Base-by-base conservation (phyloP, 495 filamentous ascomycete species). In the Pseudevernia furfuracea region DNA sequence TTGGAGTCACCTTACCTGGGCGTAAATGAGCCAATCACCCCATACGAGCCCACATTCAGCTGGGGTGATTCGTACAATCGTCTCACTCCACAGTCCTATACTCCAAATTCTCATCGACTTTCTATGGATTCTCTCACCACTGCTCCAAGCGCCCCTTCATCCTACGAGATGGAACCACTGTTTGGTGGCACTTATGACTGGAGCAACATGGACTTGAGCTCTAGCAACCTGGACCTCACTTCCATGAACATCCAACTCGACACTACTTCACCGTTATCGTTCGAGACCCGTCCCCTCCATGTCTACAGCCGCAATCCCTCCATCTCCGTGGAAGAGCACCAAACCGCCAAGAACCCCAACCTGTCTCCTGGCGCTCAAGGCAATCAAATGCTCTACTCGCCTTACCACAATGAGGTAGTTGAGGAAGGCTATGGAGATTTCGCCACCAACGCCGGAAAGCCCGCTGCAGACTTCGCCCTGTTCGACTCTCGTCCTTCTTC, bases 291-390 rank as follows among this genome's bases (percentile, higher is more conserved):
- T 57, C 70, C 61, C 15, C 66, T 76, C 41, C 67, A 74, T 60
- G 56, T 63, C 39, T 74, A 71, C 46, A 62, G 66, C 43, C 65
- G 69, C 32, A 72, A 77, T 56, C 70, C 75, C 36, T 71, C 68
- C 56, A 69, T 73, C 37, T 71, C 68, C 23, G 44, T 66, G 6
- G 67, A 71, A 23, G 60, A 66, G 48, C 66, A 65, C 44, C 36
- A 58, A 60, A 49, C 39, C 44, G 36, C 52, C 3, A 71, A 75
- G 41, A 62, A 75, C 4, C 74, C 80, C 11, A 83, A 85, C 53
- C 79, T 89, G 62, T 88, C 85, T 17, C 83, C 84, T 41, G 75
- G 78, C 53, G 85, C 81, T 2, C 86, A 88, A 67, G 84, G 80
- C 25, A 84, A 86, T 58, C 70, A 81, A 15, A 84, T 87, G 79